Evolutionary conservation across 345 rosid genomes (phyloP).

Genomic region (Moringa oleifera): DNA sequence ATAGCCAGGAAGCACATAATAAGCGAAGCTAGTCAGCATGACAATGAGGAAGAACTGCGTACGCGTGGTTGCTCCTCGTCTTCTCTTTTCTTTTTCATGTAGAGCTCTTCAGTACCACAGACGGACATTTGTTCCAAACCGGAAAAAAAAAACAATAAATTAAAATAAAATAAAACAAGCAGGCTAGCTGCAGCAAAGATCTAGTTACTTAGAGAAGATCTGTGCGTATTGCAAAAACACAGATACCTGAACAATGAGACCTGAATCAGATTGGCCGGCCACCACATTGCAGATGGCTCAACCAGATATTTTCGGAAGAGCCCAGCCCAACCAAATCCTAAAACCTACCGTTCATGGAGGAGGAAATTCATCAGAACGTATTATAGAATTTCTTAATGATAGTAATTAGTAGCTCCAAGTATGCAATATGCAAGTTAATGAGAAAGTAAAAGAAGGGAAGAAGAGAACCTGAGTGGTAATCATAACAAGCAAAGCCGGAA

Average conservation of each 20-base stretch:
- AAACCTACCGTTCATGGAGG: conserved; percentile 27
- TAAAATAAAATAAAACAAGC: no score
- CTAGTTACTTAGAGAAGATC: no score
- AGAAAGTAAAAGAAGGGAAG: no score
- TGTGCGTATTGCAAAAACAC: no score
- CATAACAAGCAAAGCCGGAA: conserved; percentile 65
- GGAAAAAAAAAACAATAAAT: no score
- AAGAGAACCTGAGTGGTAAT: conserved; percentile 64
- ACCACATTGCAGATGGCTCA: conserved; percentile 92
- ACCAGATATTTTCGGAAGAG: conserved; percentile 61
- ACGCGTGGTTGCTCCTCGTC: conserved; percentile 39
- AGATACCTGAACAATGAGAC: conserved; percentile 79
- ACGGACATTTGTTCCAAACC: background rate
- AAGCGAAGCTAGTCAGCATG: conserved; percentile 55
- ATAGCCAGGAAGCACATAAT: conserved; percentile 62
- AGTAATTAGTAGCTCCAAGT: no score
- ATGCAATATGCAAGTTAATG: no score
- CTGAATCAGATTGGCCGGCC: conserved; percentile 73
- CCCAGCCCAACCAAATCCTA: conserved; percentile 92
- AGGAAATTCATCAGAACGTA: background rate
- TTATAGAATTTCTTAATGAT: no score
- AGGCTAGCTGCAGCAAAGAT: no score
- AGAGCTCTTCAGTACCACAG: conserved; percentile 60
- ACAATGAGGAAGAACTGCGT: conserved; percentile 63
- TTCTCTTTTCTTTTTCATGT: conserved; percentile 52